phyloP scores from a whole-genome alignment of 2,329 filamentous ascomycete species.

The Aspergillus ochraceoroseus region DNA sequence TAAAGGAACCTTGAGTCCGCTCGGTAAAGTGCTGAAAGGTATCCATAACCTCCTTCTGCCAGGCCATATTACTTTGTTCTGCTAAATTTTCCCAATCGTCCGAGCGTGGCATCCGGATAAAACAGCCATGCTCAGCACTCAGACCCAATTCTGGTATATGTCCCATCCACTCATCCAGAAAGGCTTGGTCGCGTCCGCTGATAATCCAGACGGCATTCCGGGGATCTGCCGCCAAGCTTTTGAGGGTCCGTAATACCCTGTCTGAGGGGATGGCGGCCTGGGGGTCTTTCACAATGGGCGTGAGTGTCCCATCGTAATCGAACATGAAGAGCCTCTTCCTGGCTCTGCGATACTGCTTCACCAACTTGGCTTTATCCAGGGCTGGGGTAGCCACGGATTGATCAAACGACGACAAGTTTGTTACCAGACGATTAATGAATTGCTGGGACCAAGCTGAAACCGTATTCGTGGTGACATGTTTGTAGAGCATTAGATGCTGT shows the following conservation, averaged over 20 bases:
- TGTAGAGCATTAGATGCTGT: constrained; percentile 71
- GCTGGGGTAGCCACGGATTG: constrained; percentile 72
- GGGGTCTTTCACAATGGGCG: constrained; percentile 89
- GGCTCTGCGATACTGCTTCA: constrained; percentile 68
- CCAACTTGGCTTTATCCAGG: constrained; percentile 67
- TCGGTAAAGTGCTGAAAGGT: constrained; percentile 87
- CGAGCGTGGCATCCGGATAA: constrained; percentile 74
- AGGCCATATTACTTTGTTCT: constrained; percentile 81
- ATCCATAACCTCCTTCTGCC: constrained; percentile 79
- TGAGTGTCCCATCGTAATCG: constrained; percentile 95
- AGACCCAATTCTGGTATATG: constrained; percentile 85
- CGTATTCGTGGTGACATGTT: constrained; percentile 78
- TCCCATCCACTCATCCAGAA: constrained; percentile 86
- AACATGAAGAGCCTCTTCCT: constrained; percentile 91
- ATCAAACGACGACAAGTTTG: constrained; percentile 71
- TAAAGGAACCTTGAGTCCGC: constrained; percentile 79
- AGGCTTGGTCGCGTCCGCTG: constrained; percentile 86
- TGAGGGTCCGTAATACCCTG: constrained; percentile 72
- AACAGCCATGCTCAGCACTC: constrained; percentile 94
- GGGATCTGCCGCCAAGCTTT: constrained; percentile 71
- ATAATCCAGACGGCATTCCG: constrained; percentile 97
- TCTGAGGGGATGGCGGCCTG: constrained; percentile 83
- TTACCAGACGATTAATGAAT: constrained; percentile 72
- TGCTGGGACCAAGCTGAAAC: constrained; percentile 80
- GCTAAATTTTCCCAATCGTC: constrained; percentile 85